phyloP scores from a whole-genome alignment of 768 basidiomycete genomes.

The Tulasnella sp. region DNA sequence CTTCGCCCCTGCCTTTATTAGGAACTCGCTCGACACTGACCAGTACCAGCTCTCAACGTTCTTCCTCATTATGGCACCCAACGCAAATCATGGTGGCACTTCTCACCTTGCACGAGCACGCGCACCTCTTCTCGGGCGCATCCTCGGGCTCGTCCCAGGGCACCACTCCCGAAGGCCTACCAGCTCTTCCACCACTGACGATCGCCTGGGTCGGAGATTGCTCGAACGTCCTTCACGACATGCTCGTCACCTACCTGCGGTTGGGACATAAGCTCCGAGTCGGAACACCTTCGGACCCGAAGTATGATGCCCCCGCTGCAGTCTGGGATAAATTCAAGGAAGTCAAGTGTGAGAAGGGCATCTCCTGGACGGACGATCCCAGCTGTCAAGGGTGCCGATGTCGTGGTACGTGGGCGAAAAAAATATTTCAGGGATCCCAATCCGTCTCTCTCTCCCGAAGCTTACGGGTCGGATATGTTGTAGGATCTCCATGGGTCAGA shows the following conservation, averaged over 20 bases:
- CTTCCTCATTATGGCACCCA: conserved; percentile 97
- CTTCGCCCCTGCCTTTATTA: conserved; percentile 29
- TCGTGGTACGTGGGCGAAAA: conserved; percentile 53
- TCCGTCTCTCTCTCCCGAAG: neutral
- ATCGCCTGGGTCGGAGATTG: conserved; percentile 92
- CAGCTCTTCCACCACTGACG: conserved; percentile 67
- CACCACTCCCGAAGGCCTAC: conserved; percentile 29
- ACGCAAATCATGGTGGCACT: conserved; percentile 92
- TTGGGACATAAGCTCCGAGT: conserved; percentile 81
- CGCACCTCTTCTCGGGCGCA: conserved; percentile 41
- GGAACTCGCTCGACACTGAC: conserved; percentile 85
- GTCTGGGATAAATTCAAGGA: conserved; percentile 80
- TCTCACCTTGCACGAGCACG: conserved; percentile 76
- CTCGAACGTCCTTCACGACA: conserved; percentile 93
- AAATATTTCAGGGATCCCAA: no score
- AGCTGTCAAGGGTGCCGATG: conserved; percentile 86
- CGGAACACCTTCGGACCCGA: conserved; percentile 86
- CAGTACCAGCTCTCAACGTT: conserved; percentile 95
- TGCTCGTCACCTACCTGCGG: conserved; percentile 88
- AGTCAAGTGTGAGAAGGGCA: conserved; percentile 61
- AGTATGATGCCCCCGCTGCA: conserved; percentile 69
- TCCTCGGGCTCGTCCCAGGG: neutral
- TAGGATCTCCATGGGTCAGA: conserved; percentile 99
- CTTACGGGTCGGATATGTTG: neutral
- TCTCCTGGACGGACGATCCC: conserved; percentile 71